Evolutionary conservation across 768 basidiomycete species (phyloP), one percentile per base, ranked within the genome.

Genomic region (Tricholomella constricta): DNA sequence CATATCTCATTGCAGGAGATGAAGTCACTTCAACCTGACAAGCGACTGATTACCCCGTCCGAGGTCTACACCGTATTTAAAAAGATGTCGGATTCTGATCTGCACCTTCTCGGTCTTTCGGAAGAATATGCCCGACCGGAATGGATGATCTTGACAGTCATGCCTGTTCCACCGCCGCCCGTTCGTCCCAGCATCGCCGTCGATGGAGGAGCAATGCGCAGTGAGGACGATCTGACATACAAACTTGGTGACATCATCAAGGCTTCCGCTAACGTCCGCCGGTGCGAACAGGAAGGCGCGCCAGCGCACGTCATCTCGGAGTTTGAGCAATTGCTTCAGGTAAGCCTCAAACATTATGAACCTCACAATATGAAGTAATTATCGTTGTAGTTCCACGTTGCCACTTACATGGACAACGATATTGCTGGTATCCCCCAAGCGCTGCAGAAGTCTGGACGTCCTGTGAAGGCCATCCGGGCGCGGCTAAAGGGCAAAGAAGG

Each of bases 321-420:
- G 70, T 96, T 94, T 60, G 96, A 98, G 72, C 94, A 96, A 64
- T 75, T 99, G 40, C 81, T 98, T 5, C 96, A 98, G 84, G 93
- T 91, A 55, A 9, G 34, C 26, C 46, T 11, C 15, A 11, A 20
- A 49, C 29, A 10, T 43, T 44, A 8, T 31, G 14, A 34, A 50
- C 32, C 42, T 55, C 26, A 47, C 34, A 48, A 44, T 22, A 41
- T 54, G 4, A 15, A 27, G 56, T 51, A n/a, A 36, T 41, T n/a
- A 36, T 6, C 9, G 29, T 38, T 54, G 11, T 60, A 97, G 93
- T 99, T 95, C 68, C 97, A 99, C 65, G 94, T 98, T 55, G 97
- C 97, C 2, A 98, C 97, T 0, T 99, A 98, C 68, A 99, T 99
- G 96, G 97, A 99, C 67, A 99, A 99, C 66, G 95, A 98, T 65